Base-by-base conservation (phyloP, 805 yeast genomes). In the Kluyveromyces dobzhanskii region DNA sequence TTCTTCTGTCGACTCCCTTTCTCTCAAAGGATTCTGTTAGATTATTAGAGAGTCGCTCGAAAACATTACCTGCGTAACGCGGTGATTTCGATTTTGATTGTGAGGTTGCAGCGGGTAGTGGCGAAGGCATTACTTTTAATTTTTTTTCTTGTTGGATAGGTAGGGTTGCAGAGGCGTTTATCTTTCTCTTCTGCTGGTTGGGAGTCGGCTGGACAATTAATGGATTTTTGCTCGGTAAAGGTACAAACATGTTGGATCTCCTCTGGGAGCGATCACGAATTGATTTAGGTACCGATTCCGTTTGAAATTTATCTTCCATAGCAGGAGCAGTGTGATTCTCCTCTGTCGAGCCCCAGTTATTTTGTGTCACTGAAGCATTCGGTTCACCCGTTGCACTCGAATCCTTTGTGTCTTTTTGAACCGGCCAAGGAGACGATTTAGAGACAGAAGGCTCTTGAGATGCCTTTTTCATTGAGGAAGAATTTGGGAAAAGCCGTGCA, bases 161-260 rank as follows among this genome's bases (percentile, higher is more conserved):
- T 4, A 21, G n/a, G 8, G 27, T 25, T 7, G 33, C 26, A 18
- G 30, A 14, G 17, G 31, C n/a, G 14, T 31, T 38, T 17, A 12
- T 31, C 10, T 26, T 25, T 4, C 32, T 30, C 23, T 31, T 25
- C 14, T 32, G 16, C 13, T 24, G 36, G 13, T 25, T 30, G n/a
- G 41, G 41, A 19, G 44, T 40, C 13, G 45, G 43, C 32, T 45
- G 53, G 1, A 56, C 52, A 4, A 57, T 44, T 12, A 59, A 39
- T 14, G 62, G 63, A 43, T 57, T 59, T 39, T 59, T 59, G 25
- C 50, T 52, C 1, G 64, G 64, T 29, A 59, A 40, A 4, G 64
- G 64, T 8, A 56, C 54, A 45, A 57, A 59, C 57, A 58, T 50
- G 39, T 57, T 56, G 7, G 61, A 54, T 36, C 61, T 50, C 35